Percentiles rank a stretch among this genome's conserved stretches.
phyloP scores from a whole-genome alignment of 768 basidiomycete species.

The Chalciporus pseudorubinellus region DNA sequence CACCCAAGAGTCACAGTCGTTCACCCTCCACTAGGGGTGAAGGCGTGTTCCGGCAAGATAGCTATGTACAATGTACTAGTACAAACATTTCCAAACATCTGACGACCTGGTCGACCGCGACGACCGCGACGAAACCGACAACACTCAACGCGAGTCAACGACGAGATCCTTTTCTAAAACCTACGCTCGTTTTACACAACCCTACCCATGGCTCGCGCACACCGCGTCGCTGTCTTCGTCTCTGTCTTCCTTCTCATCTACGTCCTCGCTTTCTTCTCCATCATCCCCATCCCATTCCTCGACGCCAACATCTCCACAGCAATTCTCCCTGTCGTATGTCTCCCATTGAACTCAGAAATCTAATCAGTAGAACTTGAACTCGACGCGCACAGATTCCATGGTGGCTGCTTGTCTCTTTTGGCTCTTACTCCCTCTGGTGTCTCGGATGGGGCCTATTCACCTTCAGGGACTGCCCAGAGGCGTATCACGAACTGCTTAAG shows the following conservation, averaged over 20 bases:
- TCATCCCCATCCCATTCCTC: constrained; percentile 17
- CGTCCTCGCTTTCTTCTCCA: constrained; percentile 48
- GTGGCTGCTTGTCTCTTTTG: constrained; percentile 79
- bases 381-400: constrained; percentile 58
- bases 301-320: constrained; percentile 3
- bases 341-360: not conserved
- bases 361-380: not conserved
- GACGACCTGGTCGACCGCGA: no score
- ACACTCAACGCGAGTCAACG: no score
- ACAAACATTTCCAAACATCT: no score
- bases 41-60: no score
- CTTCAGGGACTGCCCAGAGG: constrained; percentile 77
- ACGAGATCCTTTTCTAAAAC: no score
- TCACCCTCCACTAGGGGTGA: no score
- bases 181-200: no score
- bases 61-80: no score
- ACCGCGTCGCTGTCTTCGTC: constrained; percentile 48
- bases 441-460: constrained; percentile 74
- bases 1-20: no score
- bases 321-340: constrained; percentile 18
- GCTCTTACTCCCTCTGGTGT: constrained; percentile 74
- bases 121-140: no score
- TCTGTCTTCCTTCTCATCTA: constrained; percentile 47
- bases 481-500: constrained; percentile 64
- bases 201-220: constrained; percentile 60